Evolutionary conservation across 2,329 filamentous ascomycete genomes (phyloP).

Genomic region (Annulohypoxylon truncatum): DNA sequence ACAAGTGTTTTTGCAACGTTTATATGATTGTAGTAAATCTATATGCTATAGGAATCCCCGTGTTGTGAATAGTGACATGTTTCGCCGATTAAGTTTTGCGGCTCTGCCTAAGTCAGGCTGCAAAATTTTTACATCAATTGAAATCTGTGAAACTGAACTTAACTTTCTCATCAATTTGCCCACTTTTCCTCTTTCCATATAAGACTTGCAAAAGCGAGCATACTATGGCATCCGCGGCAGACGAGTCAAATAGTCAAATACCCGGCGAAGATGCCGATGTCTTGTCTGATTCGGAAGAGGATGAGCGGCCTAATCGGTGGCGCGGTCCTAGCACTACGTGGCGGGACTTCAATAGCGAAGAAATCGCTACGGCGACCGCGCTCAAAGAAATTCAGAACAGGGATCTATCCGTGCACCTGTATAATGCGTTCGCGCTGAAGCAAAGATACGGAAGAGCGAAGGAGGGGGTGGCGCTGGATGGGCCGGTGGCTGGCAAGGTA

Average conservation of each 20-base stretch:
- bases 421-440: conserved; percentile 79
- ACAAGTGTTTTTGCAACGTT: neutral
- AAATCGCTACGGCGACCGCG: conserved; percentile 71
- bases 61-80: conserved; percentile 17
- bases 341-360: conserved; percentile 69
- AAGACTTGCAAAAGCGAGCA: neutral
- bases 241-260: conserved; percentile 41
- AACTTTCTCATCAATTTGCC: neutral
- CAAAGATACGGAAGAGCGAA: conserved; percentile 49
- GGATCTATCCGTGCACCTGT: conserved; percentile 81
- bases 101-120: neutral
- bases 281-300: conserved; percentile 45
- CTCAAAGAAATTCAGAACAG: conserved; percentile 71
- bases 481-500: conserved; percentile 49
- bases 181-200: neutral
- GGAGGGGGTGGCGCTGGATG: conserved; percentile 2
- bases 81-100: neutral
- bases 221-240: conserved; percentile 36
- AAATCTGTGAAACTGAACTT: neutral
- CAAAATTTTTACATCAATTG: conserved; percentile 1
- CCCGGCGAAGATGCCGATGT: conserved; percentile 54
- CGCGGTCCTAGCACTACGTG: conserved; percentile 75
- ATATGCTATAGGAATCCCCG: neutral
- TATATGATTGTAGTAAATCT: neutral
- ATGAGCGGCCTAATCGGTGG: conserved; percentile 76